Base-by-base conservation (phyloP, 2,329 filamentous ascomycete genomes). In the Curvularia hawaiiensis region DNA sequence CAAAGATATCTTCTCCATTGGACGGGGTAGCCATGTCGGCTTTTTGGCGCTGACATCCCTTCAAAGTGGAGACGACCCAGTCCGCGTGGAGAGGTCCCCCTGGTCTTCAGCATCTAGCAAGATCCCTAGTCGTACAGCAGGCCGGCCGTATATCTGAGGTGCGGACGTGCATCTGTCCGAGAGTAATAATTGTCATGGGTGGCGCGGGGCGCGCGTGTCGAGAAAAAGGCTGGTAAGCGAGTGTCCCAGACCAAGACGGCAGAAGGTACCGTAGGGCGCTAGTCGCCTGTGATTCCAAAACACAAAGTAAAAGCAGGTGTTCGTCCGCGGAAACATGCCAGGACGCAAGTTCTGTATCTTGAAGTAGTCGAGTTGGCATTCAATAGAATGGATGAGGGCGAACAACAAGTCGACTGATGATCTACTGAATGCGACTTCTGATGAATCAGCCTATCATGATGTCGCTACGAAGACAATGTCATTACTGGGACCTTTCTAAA, bases 201-300 rank as follows among this genome's bases (percentile, higher is more conserved):
- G 50, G 40, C 46, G 55, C 41, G 55, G 46, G 55, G 51, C 31
- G 49, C 51, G 43, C 35, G 45, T 22, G 14, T 44, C 26, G 41
- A 39, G 30, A 24, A 54, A 18, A 24, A 44, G 24, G 24, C 28
- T 46, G 46, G 45, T 54, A 54, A 58, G 55, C 55, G 51, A 58
- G 40, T 49, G 41, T 46, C 45, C 40, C 33, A 39, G 45, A 28
- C 26, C 26, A 28, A 28, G 26, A 44, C 22, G 31, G 16, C 20
- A 28, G 46, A 51, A 43, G 31, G 26, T 22, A 16, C 38, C 28
- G 53, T 30, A 14, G 22, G 48, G n/a, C 48, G 38, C 12, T 12
- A n/a, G 38, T 41, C 18, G 26, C 20, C 48, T 26, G 35, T 30
- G 48, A 18, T 18, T 18, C 14, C 30, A 26, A 40, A 43, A 31